Percentiles rank a stretch among this genome's conserved stretches.
Conservation (phyloP, 2,329 filamentous ascomycete genomes). For the Juglanconis juglandina region DNA sequence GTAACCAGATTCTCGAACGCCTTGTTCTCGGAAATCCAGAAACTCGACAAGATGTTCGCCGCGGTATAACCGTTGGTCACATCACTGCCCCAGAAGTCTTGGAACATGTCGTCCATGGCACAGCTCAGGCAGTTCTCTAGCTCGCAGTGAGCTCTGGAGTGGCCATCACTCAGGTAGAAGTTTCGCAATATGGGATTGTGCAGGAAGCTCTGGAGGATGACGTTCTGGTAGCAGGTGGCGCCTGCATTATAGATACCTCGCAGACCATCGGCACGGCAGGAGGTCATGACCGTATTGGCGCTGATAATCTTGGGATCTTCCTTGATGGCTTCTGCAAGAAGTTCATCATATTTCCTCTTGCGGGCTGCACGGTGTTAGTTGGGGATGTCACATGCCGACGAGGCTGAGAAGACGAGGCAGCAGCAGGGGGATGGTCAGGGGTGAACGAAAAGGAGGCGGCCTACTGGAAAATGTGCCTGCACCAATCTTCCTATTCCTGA, state of each 20-base stretch:
- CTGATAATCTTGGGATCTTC: conserved; percentile 76
- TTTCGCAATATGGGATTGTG: conserved; percentile 90
- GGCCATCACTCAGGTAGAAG: conserved; percentile 88
- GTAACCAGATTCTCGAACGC: conserved; percentile 74
- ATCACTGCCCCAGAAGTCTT: conserved; percentile 68
- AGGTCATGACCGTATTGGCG: conserved; percentile 72
- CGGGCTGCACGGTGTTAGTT: conserved; percentile 43
- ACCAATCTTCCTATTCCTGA: conserved; percentile 67
- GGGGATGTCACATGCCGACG: background rate
- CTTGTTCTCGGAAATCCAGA: conserved; percentile 80
- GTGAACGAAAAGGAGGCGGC: conserved; percentile 21
- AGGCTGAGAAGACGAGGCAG: background rate
- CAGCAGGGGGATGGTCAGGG: background rate
- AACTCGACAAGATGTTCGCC: conserved; percentile 81
- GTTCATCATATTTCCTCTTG: conserved; percentile 73
- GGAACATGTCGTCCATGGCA: conserved; percentile 71
- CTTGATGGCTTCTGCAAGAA: conserved; percentile 60
- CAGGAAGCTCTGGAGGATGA: conserved; percentile 87
- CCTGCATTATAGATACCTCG: conserved; percentile 95
- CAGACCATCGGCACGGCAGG: conserved; percentile 82
- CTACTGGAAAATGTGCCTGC: conserved; percentile 63
- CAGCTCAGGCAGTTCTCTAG: conserved; percentile 62
- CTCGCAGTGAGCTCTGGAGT: conserved; percentile 72
- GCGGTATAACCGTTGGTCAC: conserved; percentile 88
- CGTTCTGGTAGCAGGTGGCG: conserved; percentile 98